Evolutionary conservation across 352 stramenopile genomes (phyloP), one percentile per base, ranked within the genome.

Genomic region (Phytophthora sp.): DNA sequence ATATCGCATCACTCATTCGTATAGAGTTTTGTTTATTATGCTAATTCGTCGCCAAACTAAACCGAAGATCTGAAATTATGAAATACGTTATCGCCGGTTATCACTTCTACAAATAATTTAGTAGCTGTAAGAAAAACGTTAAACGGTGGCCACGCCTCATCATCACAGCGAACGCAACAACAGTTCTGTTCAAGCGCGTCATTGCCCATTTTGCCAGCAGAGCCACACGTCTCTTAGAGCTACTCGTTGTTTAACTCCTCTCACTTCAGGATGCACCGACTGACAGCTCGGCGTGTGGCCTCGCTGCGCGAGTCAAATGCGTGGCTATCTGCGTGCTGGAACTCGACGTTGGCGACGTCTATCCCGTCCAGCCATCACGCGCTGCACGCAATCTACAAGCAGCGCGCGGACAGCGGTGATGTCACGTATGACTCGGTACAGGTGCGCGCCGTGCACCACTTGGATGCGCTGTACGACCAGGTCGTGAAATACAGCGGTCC

Each of bases 341-440:
- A 58, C 5, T 76, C 70, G 45, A 76, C 61, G 29, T 27, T 57
- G 11, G 35, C 54, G 7, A 23, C 55, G 11, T 49, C 59, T 23
- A 45, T 62, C 24, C 57, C 41, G 30, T 57, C 70, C 16, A 76
- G 57, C 13, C 29, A 63, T 24, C 41, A 76, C n/a, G 63, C 66
- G 45, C 60, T 90, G 18, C 72, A 87, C 54, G 51, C 63, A 47
- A 69, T 84, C 30, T 93, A 93, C 73, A 86, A 88, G 66, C 63
- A 80, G 52, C 80, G 59, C 7, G 82, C 80, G n/a, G 70, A 87
- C 54, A 62, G 27, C 18, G 82, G 77, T 9, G 54, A 66, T 21
- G 81, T 93, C 58, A 90, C 80, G 66, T 91, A 88, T 67, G 82
- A 93, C 63, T 73, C 82, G 0, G 69, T 93, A 4, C 84, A 93